Conservation (phyloP, 2,329 filamentous ascomycete genomes). For the Exophiala mesophila region DNA sequence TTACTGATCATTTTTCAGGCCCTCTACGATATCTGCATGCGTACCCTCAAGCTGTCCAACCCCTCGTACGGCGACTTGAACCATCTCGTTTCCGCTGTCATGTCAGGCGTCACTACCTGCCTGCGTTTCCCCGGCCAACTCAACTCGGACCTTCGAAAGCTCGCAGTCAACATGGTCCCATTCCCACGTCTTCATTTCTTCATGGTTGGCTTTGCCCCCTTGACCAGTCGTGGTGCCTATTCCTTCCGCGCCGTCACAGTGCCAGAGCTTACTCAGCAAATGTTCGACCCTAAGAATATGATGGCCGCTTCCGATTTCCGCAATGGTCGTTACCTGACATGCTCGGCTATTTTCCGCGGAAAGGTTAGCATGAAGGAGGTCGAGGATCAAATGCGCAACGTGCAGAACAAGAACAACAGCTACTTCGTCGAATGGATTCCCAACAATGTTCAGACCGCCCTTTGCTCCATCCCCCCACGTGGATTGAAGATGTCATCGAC, state of each 20-base stretch:
- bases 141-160: conserved; percentile 98
- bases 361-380: conserved; percentile 99
- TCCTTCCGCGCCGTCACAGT: conserved; percentile 97
- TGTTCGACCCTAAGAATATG: conserved; percentile 99
- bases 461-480: conserved; percentile 96
- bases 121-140: conserved; percentile 99
- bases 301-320: conserved; percentile 99
- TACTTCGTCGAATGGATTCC: conserved; percentile 99
- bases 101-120: conserved; percentile 98
- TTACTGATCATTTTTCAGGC: conserved; percentile 47
- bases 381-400: conserved; percentile 99
- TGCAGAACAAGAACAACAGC: conserved; percentile 98
- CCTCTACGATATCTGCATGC: conserved; percentile 99
- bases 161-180: conserved; percentile 99
- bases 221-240: conserved; percentile 87
- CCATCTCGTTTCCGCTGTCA: conserved; percentile 98
- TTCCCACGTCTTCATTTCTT: conserved; percentile 99
- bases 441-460: conserved; percentile 99
- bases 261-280: conserved; percentile 98
- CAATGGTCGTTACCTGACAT: conserved; percentile 98
- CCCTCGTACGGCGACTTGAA: conserved; percentile 99
- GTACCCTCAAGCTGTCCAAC: conserved; percentile 97
- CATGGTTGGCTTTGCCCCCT: conserved; percentile 99
- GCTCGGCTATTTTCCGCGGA: conserved; percentile 99
- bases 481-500: conserved; percentile 99